Evolutionary conservation across 225 moss, liverwort and hornwort species (phyloP), one percentile per base, ranked within the genome.

Genomic region (Thuidium tamariscinum): DNA sequence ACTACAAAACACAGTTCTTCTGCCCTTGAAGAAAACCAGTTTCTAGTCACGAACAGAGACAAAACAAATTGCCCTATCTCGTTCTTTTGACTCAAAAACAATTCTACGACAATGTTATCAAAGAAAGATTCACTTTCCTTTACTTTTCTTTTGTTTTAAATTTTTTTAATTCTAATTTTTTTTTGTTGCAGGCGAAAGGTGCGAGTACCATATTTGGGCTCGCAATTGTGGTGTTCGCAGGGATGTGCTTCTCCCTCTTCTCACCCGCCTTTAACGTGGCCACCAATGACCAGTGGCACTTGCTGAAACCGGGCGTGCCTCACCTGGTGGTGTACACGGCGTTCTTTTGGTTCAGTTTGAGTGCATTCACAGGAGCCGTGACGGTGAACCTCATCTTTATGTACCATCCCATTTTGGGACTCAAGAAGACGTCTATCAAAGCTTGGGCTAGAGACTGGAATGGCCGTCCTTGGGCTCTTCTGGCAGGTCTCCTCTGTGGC

Each of bases 301-400:
- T 70, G 32, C 44, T 99, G 78, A 92, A 96, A 73, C 90, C 89
- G 6, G 95, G 93, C 27, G 97, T 99, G 74, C 99, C 99, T 32
- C 97, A 95, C 69, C 63, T 99, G 90, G 96, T 95, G 77, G 99
- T 99, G 52, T 99, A 99, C 90, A 95, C 97, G 13, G 97, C 99
- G 2, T 99, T 97, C 80, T 99, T 99, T 78, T 99, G 94, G 82
- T 99, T 99, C 87, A 97, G 97, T 34, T 37, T 91, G 39, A 92
- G 96, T 68, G 96, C 94, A 5, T 95, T 99, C n/a, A 54, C 18
- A 11, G 95, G 96, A 61, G 99, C 94, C 11, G 83, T 99, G 19
- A 4, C 77, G 2, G 86, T 93, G 27, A 99, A 99, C 83, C 20
- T 97, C 39, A 42, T 91, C 79, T 95, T 99, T 83, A 89, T 99